Conservation (phyloP, 306 rosid genomes). For the Lathyrus tuberosus region DNA sequence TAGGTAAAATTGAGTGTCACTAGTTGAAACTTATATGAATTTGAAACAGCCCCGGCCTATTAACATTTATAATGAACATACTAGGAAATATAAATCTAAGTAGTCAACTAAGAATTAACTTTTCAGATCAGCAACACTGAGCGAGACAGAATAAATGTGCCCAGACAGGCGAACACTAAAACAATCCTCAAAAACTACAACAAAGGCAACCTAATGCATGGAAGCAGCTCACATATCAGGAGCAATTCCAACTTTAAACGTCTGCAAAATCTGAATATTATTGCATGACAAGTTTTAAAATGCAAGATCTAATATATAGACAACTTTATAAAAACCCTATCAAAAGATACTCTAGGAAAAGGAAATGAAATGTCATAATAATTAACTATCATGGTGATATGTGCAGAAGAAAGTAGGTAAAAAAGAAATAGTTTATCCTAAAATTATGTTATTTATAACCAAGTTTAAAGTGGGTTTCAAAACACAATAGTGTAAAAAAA, state of each 20-base stretch:
- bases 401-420: background rate
- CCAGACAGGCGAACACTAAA: background rate
- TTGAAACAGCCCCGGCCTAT: background rate
- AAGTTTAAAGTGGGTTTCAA: background rate
- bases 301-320: no score
- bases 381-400: background rate
- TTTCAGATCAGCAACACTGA: constrained; percentile 3
- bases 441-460: background rate
- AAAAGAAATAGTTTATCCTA: constrained; percentile 2
- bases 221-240: background rate
- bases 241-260: no score
- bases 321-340: no score
- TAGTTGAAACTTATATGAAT: background rate
- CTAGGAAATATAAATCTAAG: background rate
- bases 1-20: background rate
- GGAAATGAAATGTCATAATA: background rate
- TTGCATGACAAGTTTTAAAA: no score
- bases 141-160: background rate
- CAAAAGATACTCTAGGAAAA: no score
- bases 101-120: background rate
- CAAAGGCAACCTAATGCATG: background rate
- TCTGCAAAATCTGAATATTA: no score
- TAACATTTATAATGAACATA: background rate
- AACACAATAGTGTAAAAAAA: background rate
- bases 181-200: background rate